Base-by-base conservation (phyloP, 176 grass and related monocot genomes). In the Calamus simplicifolius region DNA sequence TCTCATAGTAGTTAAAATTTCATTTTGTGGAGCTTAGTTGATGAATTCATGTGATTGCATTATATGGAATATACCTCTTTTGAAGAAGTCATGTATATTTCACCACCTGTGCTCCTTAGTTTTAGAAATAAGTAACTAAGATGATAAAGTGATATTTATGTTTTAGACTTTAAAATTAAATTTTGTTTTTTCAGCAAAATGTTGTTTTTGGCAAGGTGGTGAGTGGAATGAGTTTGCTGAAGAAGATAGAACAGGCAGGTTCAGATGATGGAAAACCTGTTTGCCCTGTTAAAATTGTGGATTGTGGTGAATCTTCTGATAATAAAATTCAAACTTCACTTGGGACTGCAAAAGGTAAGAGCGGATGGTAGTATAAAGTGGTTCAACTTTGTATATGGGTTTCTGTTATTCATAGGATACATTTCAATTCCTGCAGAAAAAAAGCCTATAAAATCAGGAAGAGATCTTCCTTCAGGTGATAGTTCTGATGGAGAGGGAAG, bases 141-240 rank as follows among this genome's bases (percentile, higher is more conserved):
- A 43, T 2, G 35, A 43, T 43, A 43, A 43, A 12, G 26, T 51
- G n/a, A 19, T n/a, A 16, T 48, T 21, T 49, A 25, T 27, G 48
- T 61, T 17, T 56, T 77, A 48, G 54, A 73, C 59, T 5, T 19
- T 74, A 23, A 74, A 4, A 27, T 61, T 5, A 48, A 54, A 27
- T 64, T 78, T 18, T 64, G 75, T 59, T 28, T 79, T 58, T 89
- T 50, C 73, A 89, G 86, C 28, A 85, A 89, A 78, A 89, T 62
- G 86, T 89, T 75, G 86, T 89, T 8, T 89, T 89, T 73, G 86
- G 86, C 16, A 89, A 89, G 71, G 59, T 73, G 29, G 54, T 85
- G 30, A 72, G 52, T 51, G 81, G 81, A 61, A 50, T 69, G 48
- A 16, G 15, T 35, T 69, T 85, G 74, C 67, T 89, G 30, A 89